A percentile compares a stretch with the other conserved stretches of the same genome.
Evolutionary conservation across 2,329 filamentous ascomycete genomes (phyloP).

Genomic region (Alternaria gaisen): DNA sequence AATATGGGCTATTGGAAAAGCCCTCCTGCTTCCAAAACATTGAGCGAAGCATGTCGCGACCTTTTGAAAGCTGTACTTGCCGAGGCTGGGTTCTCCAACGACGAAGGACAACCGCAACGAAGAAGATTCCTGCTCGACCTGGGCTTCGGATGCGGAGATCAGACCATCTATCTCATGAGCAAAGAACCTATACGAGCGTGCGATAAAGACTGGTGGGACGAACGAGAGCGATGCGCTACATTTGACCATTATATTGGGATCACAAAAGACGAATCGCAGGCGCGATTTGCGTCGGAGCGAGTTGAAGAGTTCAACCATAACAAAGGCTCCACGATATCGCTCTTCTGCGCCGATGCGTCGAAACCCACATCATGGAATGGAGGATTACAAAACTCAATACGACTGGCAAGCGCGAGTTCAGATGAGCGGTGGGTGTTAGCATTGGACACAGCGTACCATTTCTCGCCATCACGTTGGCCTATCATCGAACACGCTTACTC

Average conservation of each 20-base stretch:
- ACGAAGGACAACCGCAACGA: constrained; percentile 9
- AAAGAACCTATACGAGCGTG: constrained; percentile 15
- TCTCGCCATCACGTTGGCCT: constrained; percentile 61
- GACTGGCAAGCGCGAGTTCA: neutral
- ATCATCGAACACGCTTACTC: constrained; percentile 56
- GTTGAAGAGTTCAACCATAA: constrained; percentile 17
- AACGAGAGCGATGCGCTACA: constrained; percentile 1
- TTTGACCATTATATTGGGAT: constrained; percentile 60
- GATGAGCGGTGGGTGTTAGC: constrained; percentile 62
- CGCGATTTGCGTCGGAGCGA: constrained; percentile 43
- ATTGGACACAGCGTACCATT: constrained; percentile 67
- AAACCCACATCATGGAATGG: constrained; percentile 56
- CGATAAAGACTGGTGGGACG: constrained; percentile 31
- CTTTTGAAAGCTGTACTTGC: constrained; percentile 60
- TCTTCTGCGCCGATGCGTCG: constrained; percentile 63
- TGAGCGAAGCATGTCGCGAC: constrained; percentile 60
- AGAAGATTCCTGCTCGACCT: constrained; percentile 58
- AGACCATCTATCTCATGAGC: constrained; percentile 58
- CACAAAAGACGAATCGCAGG: constrained; percentile 60
- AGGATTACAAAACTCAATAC: constrained; percentile 30
- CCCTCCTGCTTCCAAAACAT: constrained; percentile 3
- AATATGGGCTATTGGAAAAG: constrained; percentile 69
- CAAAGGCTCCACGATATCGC: constrained; percentile 31
- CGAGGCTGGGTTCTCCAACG: constrained; percentile 51
- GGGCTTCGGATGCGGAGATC: constrained; percentile 68